Evolutionary conservation across 148 eudicot species (phyloP), one percentile per base, ranked within the genome.

Genomic region (Chenopodium quinoa): DNA sequence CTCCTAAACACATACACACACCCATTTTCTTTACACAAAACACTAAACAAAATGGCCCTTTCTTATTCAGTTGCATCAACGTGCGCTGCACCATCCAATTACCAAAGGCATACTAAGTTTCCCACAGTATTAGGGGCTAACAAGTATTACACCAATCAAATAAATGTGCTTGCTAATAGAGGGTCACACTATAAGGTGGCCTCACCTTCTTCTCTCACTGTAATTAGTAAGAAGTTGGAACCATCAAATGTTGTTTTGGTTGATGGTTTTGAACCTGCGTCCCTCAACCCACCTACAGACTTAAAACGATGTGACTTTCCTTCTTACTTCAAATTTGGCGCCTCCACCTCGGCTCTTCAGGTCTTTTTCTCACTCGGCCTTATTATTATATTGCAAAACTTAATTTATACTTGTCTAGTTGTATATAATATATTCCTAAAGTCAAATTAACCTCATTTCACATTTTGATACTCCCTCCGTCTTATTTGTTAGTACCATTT

Each of bases 211-310:
- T 68, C 71, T 31, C 7, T 68, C 12, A 68, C 71, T 68, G 71
- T 68, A 16, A 68, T 19, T 10, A 27, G 71, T 68, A 68, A 31
- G 40, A 68, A 27, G 71, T 22, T 29, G 37, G 71, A 29, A 11
- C 7, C 12, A 52, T 16, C 7, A 22, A 52, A 77, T 29, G 54
- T 77, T 20, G 20, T 64, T 25, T 19, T 67, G 10, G 20, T 78
- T 47, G 74, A 67, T 44, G 80, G 80, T 20, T 25, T 78, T 1
- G 37, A 78, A 46, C 80, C 80, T 1, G 73, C 80, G 0, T 4
- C 29, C 25, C 10, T 66, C 1, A 68, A 40, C 2, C 80, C 80
- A 25, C 80, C 80, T 4, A 40, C 1, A 3, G 80, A 67, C 16
- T 67, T 78, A 64, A 78, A 23, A 23, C 44, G 73, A 29, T 4